Evolutionary conservation across 768 basidiomycete genomes (phyloP), one percentile per base, ranked within the genome.

Genomic region (Atractiella rhizophila): DNA sequence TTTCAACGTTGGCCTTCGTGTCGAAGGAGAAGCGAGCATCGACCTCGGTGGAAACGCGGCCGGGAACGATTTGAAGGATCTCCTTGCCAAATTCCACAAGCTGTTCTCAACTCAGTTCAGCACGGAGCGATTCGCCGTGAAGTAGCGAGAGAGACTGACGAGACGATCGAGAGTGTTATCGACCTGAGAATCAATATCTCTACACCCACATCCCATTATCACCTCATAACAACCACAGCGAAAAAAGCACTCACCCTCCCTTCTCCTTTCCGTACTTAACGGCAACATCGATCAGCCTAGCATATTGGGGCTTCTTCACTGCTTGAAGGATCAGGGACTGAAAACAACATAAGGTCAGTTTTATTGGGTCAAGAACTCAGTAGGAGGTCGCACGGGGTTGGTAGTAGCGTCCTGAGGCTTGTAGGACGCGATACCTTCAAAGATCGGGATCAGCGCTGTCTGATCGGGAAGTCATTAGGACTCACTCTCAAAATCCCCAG

Each of bases 331-430:
- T 82, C 29, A 59, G 50, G 16, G 53, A 54, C 27, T n/a, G n/a
- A n/a, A n/a, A n/a, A n/a, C n/a, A n/a, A n/a, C n/a, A 50, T 39
- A 28, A 37, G 21, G 40, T 35, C 4, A 39, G 39, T 13, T 37
- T 16, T 35, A 34, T n/a, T 26, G 16, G 21, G 10, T 36, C 29
- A 43, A 28, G 24, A 37, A 39, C 18, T 15, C 37, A 39, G 11
- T n/a, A n/a, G n/a, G n/a, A n/a, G n/a, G n/a, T n/a, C n/a, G n/a
- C n/a, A n/a, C n/a, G n/a, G 91, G 91, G 66, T 96, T 98, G 49
- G 91, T 98, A 33, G 91, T 96, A 18, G 88, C 88, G 66, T 94
- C 88, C 74, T 79, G 83, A 52, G 88, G 88, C 65, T 91, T 86
- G 74, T 88, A 94, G 47, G 68, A 74, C 64, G 74, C 83, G 67